A percentile compares a stretch with the other conserved stretches of the same genome.
phyloP scores from a whole-genome alignment of 257 asterid genomes.

The Nicotiana undulata region DNA sequence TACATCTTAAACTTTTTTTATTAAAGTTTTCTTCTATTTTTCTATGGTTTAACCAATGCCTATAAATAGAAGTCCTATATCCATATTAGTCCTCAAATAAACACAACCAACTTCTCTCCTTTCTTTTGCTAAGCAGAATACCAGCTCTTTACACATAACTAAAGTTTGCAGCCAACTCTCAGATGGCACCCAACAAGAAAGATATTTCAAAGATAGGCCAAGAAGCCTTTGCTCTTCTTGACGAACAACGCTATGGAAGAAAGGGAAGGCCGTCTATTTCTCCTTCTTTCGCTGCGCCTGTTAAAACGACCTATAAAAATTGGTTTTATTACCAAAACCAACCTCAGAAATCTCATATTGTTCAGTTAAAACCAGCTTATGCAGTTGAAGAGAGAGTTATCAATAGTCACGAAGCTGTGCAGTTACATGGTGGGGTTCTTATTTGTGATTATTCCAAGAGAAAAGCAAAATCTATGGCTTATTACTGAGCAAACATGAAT shows the following conservation, averaged over 20 bases:
- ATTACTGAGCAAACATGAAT: not conserved
- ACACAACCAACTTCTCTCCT: not conserved
- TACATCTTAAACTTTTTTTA: too few relatives aligned
- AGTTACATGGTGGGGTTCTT: not conserved
- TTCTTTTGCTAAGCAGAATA: not conserved
- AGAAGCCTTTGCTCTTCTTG: not conserved
- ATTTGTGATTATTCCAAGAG: not conserved
- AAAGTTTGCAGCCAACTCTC: not conserved
- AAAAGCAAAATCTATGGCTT: not conserved
- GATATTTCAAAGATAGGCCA: not conserved
- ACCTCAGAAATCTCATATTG: not conserved
- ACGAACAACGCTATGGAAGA: not conserved
- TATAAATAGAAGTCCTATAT: not conserved
- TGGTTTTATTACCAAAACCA: not conserved
- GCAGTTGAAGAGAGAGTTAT: not conserved
- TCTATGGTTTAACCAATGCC: not conserved
- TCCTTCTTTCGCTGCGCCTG: not conserved
- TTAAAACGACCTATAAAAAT: not conserved
- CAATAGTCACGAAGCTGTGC: not conserved
- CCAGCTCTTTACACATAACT: not conserved
- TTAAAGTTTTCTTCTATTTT: not conserved
- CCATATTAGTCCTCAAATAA: not conserved
- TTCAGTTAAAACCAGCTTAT: not conserved
- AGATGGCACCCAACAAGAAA: constrained; percentile 5
- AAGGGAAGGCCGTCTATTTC: not conserved